Evolutionary conservation across 2,329 filamentous ascomycete genomes (phyloP).

Genomic region (Chaetothyriales sp.): DNA sequence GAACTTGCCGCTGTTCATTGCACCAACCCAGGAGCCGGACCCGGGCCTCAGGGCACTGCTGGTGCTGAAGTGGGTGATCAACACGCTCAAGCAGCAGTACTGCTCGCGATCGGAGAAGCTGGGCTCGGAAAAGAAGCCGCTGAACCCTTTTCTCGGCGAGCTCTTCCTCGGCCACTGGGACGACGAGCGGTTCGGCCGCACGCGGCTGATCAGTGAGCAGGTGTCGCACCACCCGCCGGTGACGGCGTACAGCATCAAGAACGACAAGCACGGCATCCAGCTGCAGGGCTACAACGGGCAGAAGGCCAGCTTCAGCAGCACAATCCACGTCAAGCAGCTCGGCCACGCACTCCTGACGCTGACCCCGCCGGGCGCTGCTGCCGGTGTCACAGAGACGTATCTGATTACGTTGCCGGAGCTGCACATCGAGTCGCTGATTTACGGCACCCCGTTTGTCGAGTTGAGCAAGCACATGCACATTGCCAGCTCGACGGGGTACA

Average conservation of each 20-base stretch:
- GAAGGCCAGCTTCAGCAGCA: slow-evolving; percentile 85
- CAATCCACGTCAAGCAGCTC: slow-evolving; percentile 88
- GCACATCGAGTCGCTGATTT: slow-evolving; percentile 84
- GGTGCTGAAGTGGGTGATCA: slow-evolving; percentile 83
- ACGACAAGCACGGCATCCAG: slow-evolving; percentile 62
- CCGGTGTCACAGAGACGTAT: slow-evolving; percentile 49
- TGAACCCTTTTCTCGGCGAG: slow-evolving; percentile 93
- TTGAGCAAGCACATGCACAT: slow-evolving; percentile 76
- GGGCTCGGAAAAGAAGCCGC: slow-evolving; percentile 90
- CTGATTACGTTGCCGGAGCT: slow-evolving; percentile 81
- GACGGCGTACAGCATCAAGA: slow-evolving; percentile 86
- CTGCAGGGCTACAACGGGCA: slow-evolving; percentile 83
- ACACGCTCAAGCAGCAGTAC: slow-evolving; percentile 71
- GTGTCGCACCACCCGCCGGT: slow-evolving; percentile 88
- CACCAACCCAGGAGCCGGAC: slow-evolving; percentile 58
- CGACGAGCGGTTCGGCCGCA: slow-evolving; percentile 55
- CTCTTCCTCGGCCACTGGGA: slow-evolving; percentile 86
- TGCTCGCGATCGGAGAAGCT: slow-evolving; percentile 59
- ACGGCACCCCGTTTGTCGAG: slow-evolving; percentile 64
- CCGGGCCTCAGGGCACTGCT: slow-evolving; percentile 59
- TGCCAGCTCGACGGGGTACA: slow-evolving; percentile 69
- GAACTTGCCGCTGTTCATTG: slow-evolving; percentile 55
- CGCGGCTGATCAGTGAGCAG: slow-evolving; percentile 81
- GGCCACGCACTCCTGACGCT: slow-evolving; percentile 75
- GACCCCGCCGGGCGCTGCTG: slow-evolving; percentile 33